Evolutionary conservation across 345 rosid species (phyloP).

Genomic region (Camelina hispida): DNA sequence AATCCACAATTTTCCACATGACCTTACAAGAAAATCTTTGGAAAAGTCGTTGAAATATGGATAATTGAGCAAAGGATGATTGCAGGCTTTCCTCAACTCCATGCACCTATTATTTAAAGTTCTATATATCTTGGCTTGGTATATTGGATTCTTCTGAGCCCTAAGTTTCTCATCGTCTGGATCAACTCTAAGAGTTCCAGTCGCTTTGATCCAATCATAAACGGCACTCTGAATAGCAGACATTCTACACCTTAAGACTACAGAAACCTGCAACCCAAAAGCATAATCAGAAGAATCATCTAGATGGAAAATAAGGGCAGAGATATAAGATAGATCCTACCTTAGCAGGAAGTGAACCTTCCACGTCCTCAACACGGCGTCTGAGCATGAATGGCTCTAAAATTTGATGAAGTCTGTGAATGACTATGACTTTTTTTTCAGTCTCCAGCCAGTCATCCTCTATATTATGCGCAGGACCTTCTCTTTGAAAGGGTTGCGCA

Average conservation of each 20-base stretch:
- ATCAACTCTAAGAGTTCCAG: conserved; percentile 95
- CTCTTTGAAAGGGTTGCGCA: conserved; percentile 96
- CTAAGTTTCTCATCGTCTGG: conserved; percentile 90
- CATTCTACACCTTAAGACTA: conserved; percentile 96
- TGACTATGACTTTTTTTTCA: conserved; percentile 97
- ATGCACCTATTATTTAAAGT: conserved; percentile 95
- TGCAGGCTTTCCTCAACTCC: conserved; percentile 98
- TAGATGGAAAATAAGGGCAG: conserved; percentile 8
- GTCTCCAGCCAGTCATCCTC: conserved; percentile 99
- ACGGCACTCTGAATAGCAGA: conserved; percentile 96
- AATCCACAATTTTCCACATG: conserved; percentile 98
- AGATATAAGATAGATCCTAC: conserved; percentile 49
- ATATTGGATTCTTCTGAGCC: conserved; percentile 76
- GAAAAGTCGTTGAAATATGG: conserved; percentile 89
- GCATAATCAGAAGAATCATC: conserved; percentile 44
- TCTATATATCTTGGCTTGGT: conserved; percentile 76
- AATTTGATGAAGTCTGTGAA: conserved; percentile 99
- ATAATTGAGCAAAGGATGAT: conserved; percentile 96
- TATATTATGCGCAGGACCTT: conserved; percentile 74
- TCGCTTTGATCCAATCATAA: conserved; percentile 98
- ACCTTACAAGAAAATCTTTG: conserved; percentile 88
- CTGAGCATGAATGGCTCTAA: conserved; percentile 99
- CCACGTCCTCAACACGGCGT: conserved; percentile 99
- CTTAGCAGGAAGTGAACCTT: conserved; percentile 99
- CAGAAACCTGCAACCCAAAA: conserved; percentile 73